A percentile compares a stretch with the other conserved stretches of the same genome.
Conservation (phyloP, 2,329 filamentous ascomycete genomes). For the Cladophialophora bantiana region DNA sequence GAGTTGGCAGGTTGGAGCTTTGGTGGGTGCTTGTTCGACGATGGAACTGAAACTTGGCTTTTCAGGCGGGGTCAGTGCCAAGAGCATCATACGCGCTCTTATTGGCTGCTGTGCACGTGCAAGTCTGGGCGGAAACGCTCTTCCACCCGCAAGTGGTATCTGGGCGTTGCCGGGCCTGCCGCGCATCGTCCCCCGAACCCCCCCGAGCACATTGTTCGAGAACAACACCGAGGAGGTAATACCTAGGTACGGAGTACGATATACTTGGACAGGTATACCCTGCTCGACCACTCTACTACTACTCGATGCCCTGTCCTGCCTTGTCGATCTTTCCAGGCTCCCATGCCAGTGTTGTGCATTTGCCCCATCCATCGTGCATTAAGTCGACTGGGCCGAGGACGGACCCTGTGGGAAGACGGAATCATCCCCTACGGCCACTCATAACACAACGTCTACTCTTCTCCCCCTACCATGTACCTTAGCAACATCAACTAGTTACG, state of each 20-base stretch:
- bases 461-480: not conserved
- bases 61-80: not conserved
- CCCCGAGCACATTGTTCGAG: not conserved
- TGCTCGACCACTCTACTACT: too few species aligned
- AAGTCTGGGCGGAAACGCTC: not conserved
- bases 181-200: not conserved
- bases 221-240: not conserved
- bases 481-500: not conserved
- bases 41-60: conserved; percentile 2
- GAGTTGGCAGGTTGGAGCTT: too few species aligned
- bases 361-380: not conserved
- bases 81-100: not conserved
- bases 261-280: too few species aligned
- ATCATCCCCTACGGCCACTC: not conserved
- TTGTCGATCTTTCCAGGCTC: not conserved
- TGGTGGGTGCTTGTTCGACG: too few species aligned
- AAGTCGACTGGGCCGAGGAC: not conserved
- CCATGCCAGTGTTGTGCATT: not conserved
- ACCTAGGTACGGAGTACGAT: too few species aligned
- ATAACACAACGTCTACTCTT: not conserved
- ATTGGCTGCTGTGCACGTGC: not conserved
- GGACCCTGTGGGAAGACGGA: not conserved
- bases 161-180: not conserved
- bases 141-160: not conserved
- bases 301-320: too few species aligned